Conservation (phyloP, 257 asterid genomes). For the Verbena officinalis region DNA sequence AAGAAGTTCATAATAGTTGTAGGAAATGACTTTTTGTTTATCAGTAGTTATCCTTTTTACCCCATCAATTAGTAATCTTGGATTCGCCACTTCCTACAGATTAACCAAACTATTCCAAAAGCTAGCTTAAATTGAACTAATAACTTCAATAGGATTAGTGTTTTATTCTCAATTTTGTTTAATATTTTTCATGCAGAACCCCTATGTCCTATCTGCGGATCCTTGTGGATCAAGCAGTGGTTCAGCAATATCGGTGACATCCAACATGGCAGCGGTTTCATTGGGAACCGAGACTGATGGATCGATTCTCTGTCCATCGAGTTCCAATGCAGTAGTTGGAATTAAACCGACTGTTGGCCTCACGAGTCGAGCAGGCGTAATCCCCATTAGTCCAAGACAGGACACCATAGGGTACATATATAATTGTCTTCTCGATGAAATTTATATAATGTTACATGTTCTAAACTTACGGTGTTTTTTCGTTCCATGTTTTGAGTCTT, state of each 20-base stretch:
- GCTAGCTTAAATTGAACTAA: too few species aligned
- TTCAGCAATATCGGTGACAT: slow-evolving; percentile 50
- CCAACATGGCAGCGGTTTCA: slow-evolving; percentile 46
- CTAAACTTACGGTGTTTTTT: too few species aligned
- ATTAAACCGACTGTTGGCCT: slow-evolving; percentile 55
- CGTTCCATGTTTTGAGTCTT: background rate
- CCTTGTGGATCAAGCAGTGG: slow-evolving; percentile 54
- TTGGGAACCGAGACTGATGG: slow-evolving; percentile 52
- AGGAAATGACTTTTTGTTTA: too few species aligned
- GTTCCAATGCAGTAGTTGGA: slow-evolving; percentile 49
- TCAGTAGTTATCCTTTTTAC: too few species aligned
- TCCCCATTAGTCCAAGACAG: slow-evolving; percentile 50
- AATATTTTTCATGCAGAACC: slow-evolving; percentile 37
- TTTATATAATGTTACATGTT: too few species aligned
- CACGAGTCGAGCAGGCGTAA: slow-evolving; percentile 54
- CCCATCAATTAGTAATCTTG: too few species aligned
- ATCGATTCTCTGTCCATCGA: slow-evolving; percentile 50
- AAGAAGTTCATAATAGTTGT: too few species aligned
- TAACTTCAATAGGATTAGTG: too few species aligned
- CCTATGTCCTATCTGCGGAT: slow-evolving; percentile 36
- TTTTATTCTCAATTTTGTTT: background rate
- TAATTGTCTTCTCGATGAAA: too few species aligned
- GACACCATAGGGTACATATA: slow-evolving; percentile 43
- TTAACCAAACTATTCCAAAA: too few species aligned
- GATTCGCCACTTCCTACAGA: too few species aligned